Evolutionary conservation across 768 basidiomycete species (phyloP).

Genomic region (Lentinus tigrinus): DNA sequence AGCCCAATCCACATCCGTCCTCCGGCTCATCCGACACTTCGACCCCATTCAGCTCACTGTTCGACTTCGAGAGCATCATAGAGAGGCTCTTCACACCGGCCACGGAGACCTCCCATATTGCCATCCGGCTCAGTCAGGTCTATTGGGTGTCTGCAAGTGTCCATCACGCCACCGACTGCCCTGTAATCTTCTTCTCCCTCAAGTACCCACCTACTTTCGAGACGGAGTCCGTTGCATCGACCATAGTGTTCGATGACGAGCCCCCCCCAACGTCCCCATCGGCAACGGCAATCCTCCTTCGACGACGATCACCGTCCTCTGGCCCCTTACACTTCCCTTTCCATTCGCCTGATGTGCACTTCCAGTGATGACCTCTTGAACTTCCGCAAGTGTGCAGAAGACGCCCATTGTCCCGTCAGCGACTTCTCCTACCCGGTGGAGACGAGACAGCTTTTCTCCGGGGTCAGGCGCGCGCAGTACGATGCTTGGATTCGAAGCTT

Average conservation of each 20-base stretch:
- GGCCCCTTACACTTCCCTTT: constrained; percentile 50
- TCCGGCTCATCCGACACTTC: constrained; percentile 30
- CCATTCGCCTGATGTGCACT: constrained; percentile 48
- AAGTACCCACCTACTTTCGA: constrained; percentile 42
- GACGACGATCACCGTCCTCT: constrained; percentile 38
- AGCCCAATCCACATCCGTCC: constrained; percentile 13
- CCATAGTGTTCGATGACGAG: background rate
- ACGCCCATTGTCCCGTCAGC: constrained; percentile 34
- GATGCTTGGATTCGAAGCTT: constrained; percentile 35
- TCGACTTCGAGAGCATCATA: constrained; percentile 22
- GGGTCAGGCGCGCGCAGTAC: constrained; percentile 30
- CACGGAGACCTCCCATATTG: constrained; percentile 34
- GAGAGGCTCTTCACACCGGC: constrained; percentile 37
- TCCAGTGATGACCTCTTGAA: constrained; percentile 31
- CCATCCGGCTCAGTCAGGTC: constrained; percentile 46
- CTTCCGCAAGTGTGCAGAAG: constrained; percentile 39
- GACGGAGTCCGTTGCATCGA: background rate
- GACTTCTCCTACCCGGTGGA: constrained; percentile 40
- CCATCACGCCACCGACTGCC: constrained; percentile 23
- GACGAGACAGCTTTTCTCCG: constrained; percentile 45
- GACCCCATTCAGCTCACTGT: constrained; percentile 44
- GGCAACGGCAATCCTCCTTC: constrained; percentile 37
- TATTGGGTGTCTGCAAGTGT: constrained; percentile 35
- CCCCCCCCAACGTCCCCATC: background rate
- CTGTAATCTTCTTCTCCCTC: constrained; percentile 42